Conservation (phyloP, 192 early-diverging fungal genomes). For the Chytriomyces hyalinus region DNA sequence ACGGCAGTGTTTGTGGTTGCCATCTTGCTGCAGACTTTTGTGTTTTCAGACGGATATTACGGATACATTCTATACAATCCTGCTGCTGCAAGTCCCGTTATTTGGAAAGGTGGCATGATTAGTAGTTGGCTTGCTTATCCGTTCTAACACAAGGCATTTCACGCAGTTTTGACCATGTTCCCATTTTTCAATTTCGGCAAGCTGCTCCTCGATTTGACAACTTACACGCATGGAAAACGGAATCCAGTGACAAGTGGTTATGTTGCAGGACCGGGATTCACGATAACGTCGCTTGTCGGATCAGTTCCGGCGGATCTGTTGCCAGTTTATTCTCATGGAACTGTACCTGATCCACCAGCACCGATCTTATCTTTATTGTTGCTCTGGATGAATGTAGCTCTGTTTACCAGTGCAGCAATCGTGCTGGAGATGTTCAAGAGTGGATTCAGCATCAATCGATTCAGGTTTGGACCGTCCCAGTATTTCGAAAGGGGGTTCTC, state of each 20-base stretch:
- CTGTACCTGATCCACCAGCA: constrained; percentile 56
- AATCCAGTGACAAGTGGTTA: constrained; percentile 54
- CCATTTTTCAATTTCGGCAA: constrained; percentile 56
- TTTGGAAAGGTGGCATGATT: constrained; percentile 9
- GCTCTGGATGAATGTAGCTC: constrained; percentile 57
- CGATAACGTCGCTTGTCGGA: constrained; percentile 54
- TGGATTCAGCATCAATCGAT: neutral
- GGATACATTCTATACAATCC: constrained; percentile 31
- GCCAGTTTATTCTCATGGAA: constrained; percentile 51
- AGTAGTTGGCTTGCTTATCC: constrained; percentile 37
- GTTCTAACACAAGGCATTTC: constrained; percentile 41
- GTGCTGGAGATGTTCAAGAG: neutral
- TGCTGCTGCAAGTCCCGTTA: constrained; percentile 34
- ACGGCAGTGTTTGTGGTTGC: constrained; percentile 74
- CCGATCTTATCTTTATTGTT: constrained; percentile 61
- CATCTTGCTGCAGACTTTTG: constrained; percentile 59
- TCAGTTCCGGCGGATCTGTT: constrained; percentile 48
- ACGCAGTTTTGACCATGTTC: constrained; percentile 5
- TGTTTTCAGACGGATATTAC: constrained; percentile 37
- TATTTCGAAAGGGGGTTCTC: too few species aligned
- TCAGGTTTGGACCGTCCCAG: too few species aligned
- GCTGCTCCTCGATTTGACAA: constrained; percentile 71
- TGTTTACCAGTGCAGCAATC: neutral
- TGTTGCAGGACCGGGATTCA: constrained; percentile 64
- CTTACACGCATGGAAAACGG: constrained; percentile 42